Percentiles rank a stretch among this genome's conserved stretches.
phyloP scores from a whole-genome alignment of 2,329 filamentous ascomycete genomes.

The Microdochium paspali region DNA sequence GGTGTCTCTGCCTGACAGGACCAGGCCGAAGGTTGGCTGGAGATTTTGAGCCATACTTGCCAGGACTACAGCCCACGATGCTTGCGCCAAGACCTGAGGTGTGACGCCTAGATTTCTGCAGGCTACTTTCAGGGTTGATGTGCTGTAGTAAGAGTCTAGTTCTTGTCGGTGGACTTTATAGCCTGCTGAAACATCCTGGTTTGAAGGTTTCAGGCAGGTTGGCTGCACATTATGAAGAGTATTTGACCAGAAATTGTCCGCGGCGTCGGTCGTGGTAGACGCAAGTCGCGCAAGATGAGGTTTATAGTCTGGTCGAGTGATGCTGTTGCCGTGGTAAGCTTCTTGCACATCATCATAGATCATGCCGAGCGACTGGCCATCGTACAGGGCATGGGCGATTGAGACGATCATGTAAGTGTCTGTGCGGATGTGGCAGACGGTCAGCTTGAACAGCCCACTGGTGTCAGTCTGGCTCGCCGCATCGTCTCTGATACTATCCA shows the following conservation, averaged over 20 bases:
- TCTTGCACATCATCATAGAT: conserved; percentile 60
- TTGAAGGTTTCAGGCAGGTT: conserved; percentile 14
- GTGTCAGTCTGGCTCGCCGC: conserved; percentile 27
- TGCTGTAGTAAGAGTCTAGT: conserved; percentile 27
- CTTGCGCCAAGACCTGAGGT: conserved; percentile 66
- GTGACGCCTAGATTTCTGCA: conserved; percentile 62
- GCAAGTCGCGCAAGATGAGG: conserved; percentile 46
- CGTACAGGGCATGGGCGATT: conserved; percentile 80
- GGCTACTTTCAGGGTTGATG: conserved; percentile 38
- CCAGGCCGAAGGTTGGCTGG: conserved; percentile 73
- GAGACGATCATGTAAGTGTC: conserved; percentile 50
- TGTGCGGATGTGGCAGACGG: conserved; percentile 22
- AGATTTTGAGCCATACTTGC: conserved; percentile 53
- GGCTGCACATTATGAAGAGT: conserved; percentile 45
- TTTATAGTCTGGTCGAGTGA: conserved; percentile 36
- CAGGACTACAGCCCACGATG: conserved; percentile 65
- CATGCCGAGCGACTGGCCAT: conserved; percentile 73
- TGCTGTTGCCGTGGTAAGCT: conserved; percentile 45
- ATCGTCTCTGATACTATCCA: conserved; percentile 21
- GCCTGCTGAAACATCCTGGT: conserved; percentile 7
- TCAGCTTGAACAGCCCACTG: conserved; percentile 38
- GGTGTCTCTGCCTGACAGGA: conserved; percentile 76
- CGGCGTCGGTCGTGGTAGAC: conserved; percentile 27
- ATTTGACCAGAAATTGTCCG: conserved; percentile 59
- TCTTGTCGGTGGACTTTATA: conserved; percentile 31